Conservation (phyloP, 495 filamentous ascomycete species). For the Talaromyces thailandensis region DNA sequence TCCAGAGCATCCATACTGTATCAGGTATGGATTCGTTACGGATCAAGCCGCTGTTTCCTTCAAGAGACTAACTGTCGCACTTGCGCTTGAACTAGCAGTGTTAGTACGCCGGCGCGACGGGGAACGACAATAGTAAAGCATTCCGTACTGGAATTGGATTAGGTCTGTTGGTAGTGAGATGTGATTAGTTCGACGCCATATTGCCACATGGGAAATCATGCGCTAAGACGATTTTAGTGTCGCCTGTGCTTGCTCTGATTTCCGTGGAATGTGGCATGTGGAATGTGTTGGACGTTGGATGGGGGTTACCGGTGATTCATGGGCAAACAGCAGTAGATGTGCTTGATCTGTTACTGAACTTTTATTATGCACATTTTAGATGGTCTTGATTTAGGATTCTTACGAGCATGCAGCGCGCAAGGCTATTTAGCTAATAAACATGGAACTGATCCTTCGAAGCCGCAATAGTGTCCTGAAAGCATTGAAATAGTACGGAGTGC, state of each 20-base stretch:
- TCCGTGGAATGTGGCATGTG: neutral
- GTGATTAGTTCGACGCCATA: neutral
- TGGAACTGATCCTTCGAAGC: neutral
- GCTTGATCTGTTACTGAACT: neutral
- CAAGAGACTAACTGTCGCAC: neutral
- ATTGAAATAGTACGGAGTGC: neutral
- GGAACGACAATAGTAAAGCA: neutral
- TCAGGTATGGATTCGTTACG: neutral
- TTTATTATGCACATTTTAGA: neutral
- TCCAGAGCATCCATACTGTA: neutral
- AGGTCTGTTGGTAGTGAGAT: neutral
- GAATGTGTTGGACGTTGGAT: neutral
- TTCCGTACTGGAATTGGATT: neutral
- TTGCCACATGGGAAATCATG: neutral
- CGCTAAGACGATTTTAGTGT: neutral
- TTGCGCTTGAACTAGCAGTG: neutral
- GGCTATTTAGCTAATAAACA: neutral
- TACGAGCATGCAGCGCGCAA: neutral
- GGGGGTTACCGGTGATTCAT: neutral
- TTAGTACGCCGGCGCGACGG: neutral
- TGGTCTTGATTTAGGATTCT: neutral
- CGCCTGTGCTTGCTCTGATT: neutral
- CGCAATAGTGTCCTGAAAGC: neutral
- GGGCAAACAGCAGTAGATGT: neutral
- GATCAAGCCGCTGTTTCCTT: neutral